These are phyloP conservation scores for Leccinum uliginosum DNA, from an alignment of 768 basidiomycete species.

Conservation along the genomic window DNA sequence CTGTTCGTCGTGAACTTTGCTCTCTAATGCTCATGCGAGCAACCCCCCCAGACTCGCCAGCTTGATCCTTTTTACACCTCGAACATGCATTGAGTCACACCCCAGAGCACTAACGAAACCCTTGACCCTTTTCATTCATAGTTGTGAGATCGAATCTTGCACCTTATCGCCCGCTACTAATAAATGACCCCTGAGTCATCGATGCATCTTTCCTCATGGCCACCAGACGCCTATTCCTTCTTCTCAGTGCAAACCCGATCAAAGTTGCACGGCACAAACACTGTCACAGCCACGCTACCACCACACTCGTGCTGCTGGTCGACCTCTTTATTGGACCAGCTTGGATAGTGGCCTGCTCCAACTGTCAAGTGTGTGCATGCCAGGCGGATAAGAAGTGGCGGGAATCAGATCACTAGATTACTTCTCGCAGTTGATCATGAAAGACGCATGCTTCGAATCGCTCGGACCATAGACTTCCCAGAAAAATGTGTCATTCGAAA, in stretches of 20 bases:
- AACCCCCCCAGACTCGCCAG: background rate
- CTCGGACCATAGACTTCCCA: background rate
- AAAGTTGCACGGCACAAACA: background rate
- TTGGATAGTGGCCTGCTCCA: background rate
- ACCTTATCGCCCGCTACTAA: background rate
- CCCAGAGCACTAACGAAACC: background rate
- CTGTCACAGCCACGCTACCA: background rate
- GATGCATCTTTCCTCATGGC: background rate
- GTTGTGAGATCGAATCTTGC: background rate
- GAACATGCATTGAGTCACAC: background rate
- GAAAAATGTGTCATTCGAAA: background rate
- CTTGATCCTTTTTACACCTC: background rate
- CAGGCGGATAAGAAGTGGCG: conserved; percentile 1
- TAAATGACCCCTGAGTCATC: background rate
- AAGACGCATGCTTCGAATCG: conserved; percentile 4
- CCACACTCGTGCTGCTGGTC: background rate
- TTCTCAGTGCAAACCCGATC: background rate
- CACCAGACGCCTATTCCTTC: background rate
- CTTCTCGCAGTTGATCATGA: conserved; percentile 5
- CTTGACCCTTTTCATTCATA: background rate
- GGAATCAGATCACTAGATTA: background rate
- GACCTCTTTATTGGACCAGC: background rate
- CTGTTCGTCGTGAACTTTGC: background rate
- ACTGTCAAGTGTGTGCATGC: background rate
- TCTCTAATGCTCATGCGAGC: background rate